Evolutionary conservation across 2,329 filamentous ascomycete genomes (phyloP).

Genomic region (Trichoderma aggressivum): DNA sequence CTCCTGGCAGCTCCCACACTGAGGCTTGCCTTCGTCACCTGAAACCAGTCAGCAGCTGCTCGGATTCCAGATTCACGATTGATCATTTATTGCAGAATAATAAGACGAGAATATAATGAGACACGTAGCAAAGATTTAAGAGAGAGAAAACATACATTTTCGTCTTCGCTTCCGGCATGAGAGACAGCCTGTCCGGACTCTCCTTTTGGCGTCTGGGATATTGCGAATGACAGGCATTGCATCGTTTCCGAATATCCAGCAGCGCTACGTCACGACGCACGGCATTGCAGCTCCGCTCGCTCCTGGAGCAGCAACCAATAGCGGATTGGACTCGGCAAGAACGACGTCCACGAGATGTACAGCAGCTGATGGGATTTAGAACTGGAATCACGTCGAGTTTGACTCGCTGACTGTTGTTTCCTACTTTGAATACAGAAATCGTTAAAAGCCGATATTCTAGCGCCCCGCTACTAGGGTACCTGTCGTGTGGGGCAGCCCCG

Average conservation of each 20-base stretch:
- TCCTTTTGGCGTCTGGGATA: constrained; percentile 22
- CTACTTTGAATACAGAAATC: neutral
- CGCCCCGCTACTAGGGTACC: constrained; percentile 11
- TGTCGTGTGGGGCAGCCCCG: neutral
- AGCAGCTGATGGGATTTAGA: neutral
- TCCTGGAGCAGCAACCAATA: neutral
- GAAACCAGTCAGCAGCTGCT: neutral
- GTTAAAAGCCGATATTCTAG: neutral
- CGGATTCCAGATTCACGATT: neutral
- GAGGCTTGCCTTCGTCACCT: constrained; percentile 25
- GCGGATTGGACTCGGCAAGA: neutral
- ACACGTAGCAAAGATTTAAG: neutral
- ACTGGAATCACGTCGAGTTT: neutral
- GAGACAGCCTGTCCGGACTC: constrained; percentile 24
- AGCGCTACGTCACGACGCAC: neutral
- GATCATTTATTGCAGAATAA: neutral
- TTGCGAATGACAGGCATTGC: constrained; percentile 22
- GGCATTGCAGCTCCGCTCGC: neutral
- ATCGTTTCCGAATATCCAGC: neutral
- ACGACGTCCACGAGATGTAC: neutral
- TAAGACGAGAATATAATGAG: neutral
- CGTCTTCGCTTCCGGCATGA: constrained; percentile 23
- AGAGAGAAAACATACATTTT: constrained; percentile 19
- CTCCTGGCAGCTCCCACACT: constrained; percentile 21
- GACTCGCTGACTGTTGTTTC: neutral